Conservation (phyloP, 768 basidiomycete species). For the Boletus speciosus region DNA sequence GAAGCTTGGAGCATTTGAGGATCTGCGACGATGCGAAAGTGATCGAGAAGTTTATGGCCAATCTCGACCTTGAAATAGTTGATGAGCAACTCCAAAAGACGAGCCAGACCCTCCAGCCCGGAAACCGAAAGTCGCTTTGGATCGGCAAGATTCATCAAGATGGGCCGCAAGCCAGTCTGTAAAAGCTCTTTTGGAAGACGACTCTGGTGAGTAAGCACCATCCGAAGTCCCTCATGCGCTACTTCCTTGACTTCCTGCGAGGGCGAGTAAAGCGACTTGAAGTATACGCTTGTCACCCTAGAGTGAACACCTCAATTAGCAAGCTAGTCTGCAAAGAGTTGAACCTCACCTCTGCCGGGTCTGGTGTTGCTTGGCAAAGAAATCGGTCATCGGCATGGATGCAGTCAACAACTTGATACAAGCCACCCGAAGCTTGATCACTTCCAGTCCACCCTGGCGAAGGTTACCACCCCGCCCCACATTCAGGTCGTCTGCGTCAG, state of each 20-base stretch:
- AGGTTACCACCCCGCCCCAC: slow-evolving; percentile 64
- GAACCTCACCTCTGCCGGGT: slow-evolving; percentile 74
- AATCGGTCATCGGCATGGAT: slow-evolving; percentile 92
- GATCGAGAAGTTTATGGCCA: slow-evolving; percentile 93
- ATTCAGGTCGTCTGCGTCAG: slow-evolving; percentile 91
- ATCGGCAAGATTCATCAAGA: slow-evolving; percentile 96
- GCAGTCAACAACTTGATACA: slow-evolving; percentile 92
- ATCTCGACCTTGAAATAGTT: slow-evolving; percentile 99
- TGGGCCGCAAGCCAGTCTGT: slow-evolving; percentile 93
- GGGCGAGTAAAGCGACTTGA: slow-evolving; percentile 95
- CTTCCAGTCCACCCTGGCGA: slow-evolving; percentile 75
- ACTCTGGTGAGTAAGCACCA: slow-evolving; percentile 85
- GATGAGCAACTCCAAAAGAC: slow-evolving; percentile 88
- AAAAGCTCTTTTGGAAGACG: slow-evolving; percentile 92
- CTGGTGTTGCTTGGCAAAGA: slow-evolving; percentile 79
- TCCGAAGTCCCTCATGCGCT: slow-evolving; percentile 87
- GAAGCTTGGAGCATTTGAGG: slow-evolving; percentile 80
- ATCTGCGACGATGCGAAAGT: slow-evolving; percentile 90
- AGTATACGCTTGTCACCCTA: slow-evolving; percentile 93
- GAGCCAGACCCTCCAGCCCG: slow-evolving; percentile 89
- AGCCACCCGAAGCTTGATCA: slow-evolving; percentile 87
- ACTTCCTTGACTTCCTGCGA: slow-evolving; percentile 91
- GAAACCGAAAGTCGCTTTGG: slow-evolving; percentile 90
- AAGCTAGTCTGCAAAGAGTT: neutral
- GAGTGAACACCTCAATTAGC: slow-evolving; percentile 4